Evolutionary conservation across 148 eudicot genomes (phyloP).

Genomic region (Limonium bicolor): DNA sequence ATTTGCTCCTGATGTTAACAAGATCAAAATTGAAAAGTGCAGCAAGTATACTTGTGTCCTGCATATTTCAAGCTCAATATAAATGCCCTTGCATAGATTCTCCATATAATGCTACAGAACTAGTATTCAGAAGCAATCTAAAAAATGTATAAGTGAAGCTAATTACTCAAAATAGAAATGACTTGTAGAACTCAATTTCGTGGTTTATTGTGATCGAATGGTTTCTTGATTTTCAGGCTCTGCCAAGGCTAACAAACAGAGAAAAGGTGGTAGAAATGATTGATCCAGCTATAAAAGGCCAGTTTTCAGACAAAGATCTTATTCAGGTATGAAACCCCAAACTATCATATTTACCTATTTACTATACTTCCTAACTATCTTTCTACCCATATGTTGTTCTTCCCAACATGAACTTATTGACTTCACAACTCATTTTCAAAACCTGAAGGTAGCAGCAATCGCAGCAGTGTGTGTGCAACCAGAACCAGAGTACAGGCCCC

Average conservation of each 20-base stretch:
- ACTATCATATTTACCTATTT: not conserved
- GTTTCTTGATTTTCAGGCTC: constrained; percentile 33
- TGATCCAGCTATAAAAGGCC: constrained; percentile 55
- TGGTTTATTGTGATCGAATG: not conserved
- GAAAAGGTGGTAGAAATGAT: constrained; percentile 61
- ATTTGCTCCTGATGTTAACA: too few species aligned
- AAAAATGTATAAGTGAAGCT: not conserved
- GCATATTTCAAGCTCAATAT: too few species aligned
- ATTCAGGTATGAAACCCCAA: constrained; percentile 40
- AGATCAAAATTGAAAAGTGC: too few species aligned
- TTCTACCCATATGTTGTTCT: not conserved
- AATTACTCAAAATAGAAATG: not conserved
- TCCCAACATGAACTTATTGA: not conserved
- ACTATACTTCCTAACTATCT: not conserved
- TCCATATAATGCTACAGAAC: too few species aligned
- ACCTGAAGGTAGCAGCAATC: constrained; percentile 64
- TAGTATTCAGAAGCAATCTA: not conserved
- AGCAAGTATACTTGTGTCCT: too few species aligned
- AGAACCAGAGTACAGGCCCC: constrained; percentile 79
- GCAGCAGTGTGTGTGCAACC: constrained; percentile 86
- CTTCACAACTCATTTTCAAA: too few species aligned
- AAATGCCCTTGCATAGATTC: too few species aligned
- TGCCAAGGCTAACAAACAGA: constrained; percentile 65
- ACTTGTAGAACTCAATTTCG: not conserved
- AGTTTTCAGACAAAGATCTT: constrained; percentile 57